phyloP scores from a whole-genome alignment of 495 filamentous ascomycete species.

The Penicillium manginii region DNA sequence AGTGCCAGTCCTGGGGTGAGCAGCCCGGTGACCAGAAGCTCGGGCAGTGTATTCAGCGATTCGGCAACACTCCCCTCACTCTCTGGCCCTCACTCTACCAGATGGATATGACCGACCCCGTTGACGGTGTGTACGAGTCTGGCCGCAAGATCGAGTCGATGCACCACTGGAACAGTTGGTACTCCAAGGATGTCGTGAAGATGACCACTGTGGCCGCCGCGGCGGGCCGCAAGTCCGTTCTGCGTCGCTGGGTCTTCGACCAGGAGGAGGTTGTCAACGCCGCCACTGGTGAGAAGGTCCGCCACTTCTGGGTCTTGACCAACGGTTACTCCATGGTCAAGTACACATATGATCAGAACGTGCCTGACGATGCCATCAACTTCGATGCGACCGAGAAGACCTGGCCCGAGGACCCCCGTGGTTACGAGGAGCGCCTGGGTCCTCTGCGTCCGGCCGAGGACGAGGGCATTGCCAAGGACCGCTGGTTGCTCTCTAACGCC shows the following conservation, averaged over 20 bases:
- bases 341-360: slow-evolving; percentile 53
- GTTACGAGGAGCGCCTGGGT: slow-evolving; percentile 57
- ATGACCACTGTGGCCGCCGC: slow-evolving; percentile 60
- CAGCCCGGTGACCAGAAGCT: slow-evolving; percentile 64
- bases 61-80: slow-evolving; percentile 59
- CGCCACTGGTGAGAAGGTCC: slow-evolving; percentile 40
- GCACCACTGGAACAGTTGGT: slow-evolving; percentile 68
- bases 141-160: slow-evolving; percentile 60
- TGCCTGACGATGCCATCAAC: slow-evolving; percentile 51
- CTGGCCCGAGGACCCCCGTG: slow-evolving; percentile 55
- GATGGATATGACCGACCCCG: slow-evolving; percentile 63
- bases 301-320: slow-evolving; percentile 58
- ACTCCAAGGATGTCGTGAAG: slow-evolving; percentile 56
- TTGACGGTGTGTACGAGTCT: slow-evolving; percentile 66
- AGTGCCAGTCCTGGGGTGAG: slow-evolving; percentile 56
- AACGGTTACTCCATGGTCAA: slow-evolving; percentile 66
- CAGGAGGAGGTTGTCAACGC: slow-evolving; percentile 51
- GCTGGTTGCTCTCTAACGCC: slow-evolving; percentile 48
- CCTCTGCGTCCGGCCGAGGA: slow-evolving; percentile 51
- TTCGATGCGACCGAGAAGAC: slow-evolving; percentile 64
- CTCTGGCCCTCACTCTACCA: slow-evolving; percentile 63
- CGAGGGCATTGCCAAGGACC: slow-evolving; percentile 48
- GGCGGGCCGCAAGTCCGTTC: slow-evolving; percentile 62
- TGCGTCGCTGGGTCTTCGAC: slow-evolving; percentile 65
- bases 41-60: slow-evolving; percentile 62